A percentile compares a stretch with the other conserved stretches of the same genome.
These are phyloP conservation scores for Syncephalastrum racemosum DNA, from an alignment of 371 early-diverging fungal genomes.

Conservation along the genomic window DNA sequence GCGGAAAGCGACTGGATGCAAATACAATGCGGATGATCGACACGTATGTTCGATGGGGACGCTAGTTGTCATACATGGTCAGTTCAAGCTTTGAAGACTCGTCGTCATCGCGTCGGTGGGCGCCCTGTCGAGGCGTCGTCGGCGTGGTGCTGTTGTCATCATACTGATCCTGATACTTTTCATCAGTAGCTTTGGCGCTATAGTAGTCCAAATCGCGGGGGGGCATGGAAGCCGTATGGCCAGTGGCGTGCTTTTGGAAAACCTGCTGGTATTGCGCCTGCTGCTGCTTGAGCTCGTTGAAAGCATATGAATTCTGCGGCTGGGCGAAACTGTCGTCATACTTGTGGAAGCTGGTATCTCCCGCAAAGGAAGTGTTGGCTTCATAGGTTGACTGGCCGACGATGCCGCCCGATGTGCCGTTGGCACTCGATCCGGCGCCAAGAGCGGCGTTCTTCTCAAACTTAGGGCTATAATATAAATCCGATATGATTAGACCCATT, in stretches of 20 bases:
- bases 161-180: not conserved
- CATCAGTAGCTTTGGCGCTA: not conserved
- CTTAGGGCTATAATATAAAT: slow-evolving; percentile 11
- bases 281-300: slow-evolving; percentile 23
- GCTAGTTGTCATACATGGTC: not conserved
- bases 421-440: slow-evolving; percentile 3
- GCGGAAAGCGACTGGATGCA: too few relatives aligned
- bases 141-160: not conserved
- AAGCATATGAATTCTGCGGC: slow-evolving; percentile 2
- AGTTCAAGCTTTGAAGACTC: slow-evolving; percentile 2
- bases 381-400: not conserved
- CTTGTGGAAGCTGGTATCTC: too few relatives aligned
- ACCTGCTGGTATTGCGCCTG: slow-evolving; percentile 17
- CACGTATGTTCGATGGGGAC: too few relatives aligned
- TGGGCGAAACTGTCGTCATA: slow-evolving; percentile 1
- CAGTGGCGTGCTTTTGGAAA: slow-evolving; percentile 13
- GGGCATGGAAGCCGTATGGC: not conserved
- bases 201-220: too few relatives aligned
- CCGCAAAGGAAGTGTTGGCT: slow-evolving; percentile 2
- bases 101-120: not conserved
- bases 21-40: too few relatives aligned
- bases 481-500: not conserved
- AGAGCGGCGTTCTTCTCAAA: slow-evolving; percentile 15
- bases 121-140: too few relatives aligned
- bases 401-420: not conserved